phyloP scores from a whole-genome alignment of 75 land plant species.

The Chamaecyparis obtusa region DNA sequence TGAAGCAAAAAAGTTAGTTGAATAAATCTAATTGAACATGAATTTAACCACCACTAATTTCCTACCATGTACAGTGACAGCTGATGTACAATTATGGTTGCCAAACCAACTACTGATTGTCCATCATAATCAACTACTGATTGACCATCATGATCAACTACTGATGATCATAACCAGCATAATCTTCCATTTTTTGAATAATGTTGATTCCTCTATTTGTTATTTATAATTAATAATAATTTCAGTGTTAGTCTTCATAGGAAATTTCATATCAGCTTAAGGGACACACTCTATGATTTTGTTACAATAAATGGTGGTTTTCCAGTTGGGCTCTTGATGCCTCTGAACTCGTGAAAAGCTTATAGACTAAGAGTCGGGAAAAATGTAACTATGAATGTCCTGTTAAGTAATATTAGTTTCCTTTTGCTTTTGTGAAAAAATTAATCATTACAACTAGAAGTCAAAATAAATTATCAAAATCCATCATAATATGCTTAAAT shows the following conservation, averaged over 20 bases:
- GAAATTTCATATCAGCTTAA: not conserved
- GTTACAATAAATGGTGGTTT: not conserved
- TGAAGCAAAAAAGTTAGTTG: too few relatives aligned
- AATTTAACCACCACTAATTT: too few relatives aligned
- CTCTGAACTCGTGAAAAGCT: not conserved
- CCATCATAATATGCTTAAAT: not conserved
- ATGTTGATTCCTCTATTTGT: not conserved
- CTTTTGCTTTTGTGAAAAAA: not conserved
- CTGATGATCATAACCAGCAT: not conserved
- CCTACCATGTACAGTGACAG: too few relatives aligned
- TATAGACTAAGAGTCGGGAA: not conserved
- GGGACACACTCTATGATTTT: not conserved
- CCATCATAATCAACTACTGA: too few relatives aligned
- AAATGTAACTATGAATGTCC: not conserved
- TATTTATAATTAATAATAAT: not conserved
- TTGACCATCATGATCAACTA: too few relatives aligned
- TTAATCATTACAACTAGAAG: not conserved
- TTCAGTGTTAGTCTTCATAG: not conserved
- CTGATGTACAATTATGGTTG: too few relatives aligned
- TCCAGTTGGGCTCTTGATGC: not conserved
- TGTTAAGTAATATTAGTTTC: not conserved
- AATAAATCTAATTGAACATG: too few relatives aligned
- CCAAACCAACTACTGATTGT: too few relatives aligned
- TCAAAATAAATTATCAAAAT: not conserved
- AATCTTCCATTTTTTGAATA: not conserved